These are phyloP conservation scores for Prinsepia uniflora DNA, from an alignment of 306 rosid species.

Conservation along the genomic window DNA sequence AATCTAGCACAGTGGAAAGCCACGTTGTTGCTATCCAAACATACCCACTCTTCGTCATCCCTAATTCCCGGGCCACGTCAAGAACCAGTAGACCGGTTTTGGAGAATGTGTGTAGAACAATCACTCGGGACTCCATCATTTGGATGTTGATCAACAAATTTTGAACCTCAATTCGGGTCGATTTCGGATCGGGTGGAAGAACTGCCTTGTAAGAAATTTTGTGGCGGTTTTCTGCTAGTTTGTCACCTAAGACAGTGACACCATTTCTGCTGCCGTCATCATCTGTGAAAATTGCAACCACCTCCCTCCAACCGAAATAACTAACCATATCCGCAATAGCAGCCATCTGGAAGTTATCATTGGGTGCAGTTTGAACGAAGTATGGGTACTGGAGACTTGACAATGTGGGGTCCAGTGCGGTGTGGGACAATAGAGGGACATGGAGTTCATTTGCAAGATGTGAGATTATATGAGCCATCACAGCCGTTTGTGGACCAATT, in stretches of 20 bases:
- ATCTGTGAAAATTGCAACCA: conserved; percentile 39
- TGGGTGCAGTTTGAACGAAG: conserved; percentile 57
- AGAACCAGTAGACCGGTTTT: conserved; percentile 41
- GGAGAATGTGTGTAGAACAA: conserved; percentile 36
- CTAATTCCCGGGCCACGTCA: conserved; percentile 38
- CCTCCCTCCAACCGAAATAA: conserved; percentile 38
- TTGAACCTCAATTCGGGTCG: conserved; percentile 28
- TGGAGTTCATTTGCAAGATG: conserved; percentile 51
- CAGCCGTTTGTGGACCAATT: conserved; percentile 50
- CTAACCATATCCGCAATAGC: too few species aligned
- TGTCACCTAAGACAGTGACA: conserved; percentile 36
- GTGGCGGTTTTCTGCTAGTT: conserved; percentile 35
- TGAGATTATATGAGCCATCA: conserved; percentile 44
- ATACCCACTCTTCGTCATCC: conserved; percentile 45
- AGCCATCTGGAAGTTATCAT: conserved; percentile 48
- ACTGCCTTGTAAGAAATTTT: conserved; percentile 42
- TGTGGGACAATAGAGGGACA: conserved; percentile 43
- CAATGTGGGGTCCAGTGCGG: conserved; percentile 49
- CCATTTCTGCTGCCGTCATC: conserved; percentile 50
- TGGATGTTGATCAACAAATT: conserved; percentile 26
- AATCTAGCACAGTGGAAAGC: conserved; percentile 50
- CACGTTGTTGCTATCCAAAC: conserved; percentile 53
- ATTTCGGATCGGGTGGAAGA: conserved; percentile 44
- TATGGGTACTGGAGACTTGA: conserved; percentile 44
- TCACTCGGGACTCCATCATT: conserved; percentile 41